Evolutionary conservation across 2,329 filamentous ascomycete genomes (phyloP).

Genomic region (Calonectria crousiana): DNA sequence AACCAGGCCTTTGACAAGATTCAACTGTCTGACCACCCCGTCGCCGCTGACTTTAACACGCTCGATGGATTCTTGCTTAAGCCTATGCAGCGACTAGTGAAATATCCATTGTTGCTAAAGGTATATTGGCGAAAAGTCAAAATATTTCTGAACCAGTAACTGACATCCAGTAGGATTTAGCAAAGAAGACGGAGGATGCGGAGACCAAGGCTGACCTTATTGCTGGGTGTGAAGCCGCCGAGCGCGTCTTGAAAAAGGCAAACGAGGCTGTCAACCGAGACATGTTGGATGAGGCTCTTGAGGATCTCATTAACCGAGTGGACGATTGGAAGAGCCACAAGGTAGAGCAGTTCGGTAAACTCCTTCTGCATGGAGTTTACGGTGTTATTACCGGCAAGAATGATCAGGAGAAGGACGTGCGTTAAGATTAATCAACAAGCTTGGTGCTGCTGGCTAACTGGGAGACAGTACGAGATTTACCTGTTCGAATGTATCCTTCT

Average conservation of each 20-base stretch:
- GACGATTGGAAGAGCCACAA: conserved; percentile 98
- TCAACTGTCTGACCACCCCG: conserved; percentile 77
- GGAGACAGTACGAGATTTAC: conserved; percentile 91
- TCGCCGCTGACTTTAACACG: conserved; percentile 88
- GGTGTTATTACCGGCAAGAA: conserved; percentile 91
- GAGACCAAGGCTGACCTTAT: conserved; percentile 78
- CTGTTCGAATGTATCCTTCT: conserved; percentile 95
- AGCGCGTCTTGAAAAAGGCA: conserved; percentile 83
- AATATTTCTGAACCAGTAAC: conserved; percentile 1
- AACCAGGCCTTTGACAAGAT: conserved; percentile 91
- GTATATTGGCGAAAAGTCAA: conserved; percentile 56
- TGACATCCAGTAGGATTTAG: conserved; percentile 75
- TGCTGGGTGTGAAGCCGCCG: conserved; percentile 83
- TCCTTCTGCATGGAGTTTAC: conserved; percentile 90
- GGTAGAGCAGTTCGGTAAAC: conserved; percentile 89
- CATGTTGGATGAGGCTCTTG: conserved; percentile 83
- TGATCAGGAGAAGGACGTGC: conserved; percentile 91
- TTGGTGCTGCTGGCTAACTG: conserved; percentile 26
- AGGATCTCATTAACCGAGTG: conserved; percentile 84
- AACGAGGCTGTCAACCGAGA: conserved; percentile 94
- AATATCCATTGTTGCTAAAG: conserved; percentile 91
- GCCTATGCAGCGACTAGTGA: conserved; percentile 94
- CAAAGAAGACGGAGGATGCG: conserved; percentile 85
- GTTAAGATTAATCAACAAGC: conserved; percentile 44
- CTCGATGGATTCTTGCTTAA: conserved; percentile 94